A percentile compares a stretch with the other conserved stretches of the same genome.
Evolutionary conservation across 257 asterid genomes (phyloP).

Genomic region (Rubia yunnanensis): DNA sequence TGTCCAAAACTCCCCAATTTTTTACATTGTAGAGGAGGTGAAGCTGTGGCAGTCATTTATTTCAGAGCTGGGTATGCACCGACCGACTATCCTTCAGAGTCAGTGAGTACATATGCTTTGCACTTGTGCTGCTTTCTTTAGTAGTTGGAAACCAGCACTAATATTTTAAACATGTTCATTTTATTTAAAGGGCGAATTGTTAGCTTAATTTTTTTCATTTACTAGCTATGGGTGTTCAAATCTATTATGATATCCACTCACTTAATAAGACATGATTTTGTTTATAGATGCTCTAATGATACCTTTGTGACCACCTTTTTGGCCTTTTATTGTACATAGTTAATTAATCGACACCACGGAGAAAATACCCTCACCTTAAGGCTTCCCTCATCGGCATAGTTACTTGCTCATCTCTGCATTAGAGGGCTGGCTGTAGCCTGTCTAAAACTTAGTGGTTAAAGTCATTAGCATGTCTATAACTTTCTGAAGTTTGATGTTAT

Average conservation of each 20-base stretch:
- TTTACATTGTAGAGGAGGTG: constrained; percentile 52
- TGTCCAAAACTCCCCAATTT: not conserved
- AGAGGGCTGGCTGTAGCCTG: no score
- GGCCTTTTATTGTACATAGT: not conserved
- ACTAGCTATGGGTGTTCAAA: not conserved
- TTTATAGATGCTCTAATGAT: not conserved
- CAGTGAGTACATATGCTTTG: constrained; percentile 32
- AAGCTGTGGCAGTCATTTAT: constrained; percentile 68
- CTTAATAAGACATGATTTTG: not conserved
- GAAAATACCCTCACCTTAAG: no score
- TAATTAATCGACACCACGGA: no score
- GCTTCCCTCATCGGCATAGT: no score
- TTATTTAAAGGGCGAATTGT: not conserved
- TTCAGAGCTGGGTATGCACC: constrained; percentile 98
- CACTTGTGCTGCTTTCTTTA: constrained; percentile 12
- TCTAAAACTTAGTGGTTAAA: not conserved
- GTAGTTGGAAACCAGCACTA: not conserved
- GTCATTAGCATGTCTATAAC: not conserved
- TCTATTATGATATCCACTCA: not conserved
- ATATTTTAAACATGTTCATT: not conserved
- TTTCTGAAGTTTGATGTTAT: not conserved
- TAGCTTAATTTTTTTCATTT: not conserved
- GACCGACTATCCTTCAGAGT: constrained; percentile 84
- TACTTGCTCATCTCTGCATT: no score
- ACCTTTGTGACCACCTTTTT: not conserved